These are phyloP conservation scores for Pachysandra terminalis DNA, from an alignment of 164 flowering plant genomes.

Conservation along the genomic window DNA sequence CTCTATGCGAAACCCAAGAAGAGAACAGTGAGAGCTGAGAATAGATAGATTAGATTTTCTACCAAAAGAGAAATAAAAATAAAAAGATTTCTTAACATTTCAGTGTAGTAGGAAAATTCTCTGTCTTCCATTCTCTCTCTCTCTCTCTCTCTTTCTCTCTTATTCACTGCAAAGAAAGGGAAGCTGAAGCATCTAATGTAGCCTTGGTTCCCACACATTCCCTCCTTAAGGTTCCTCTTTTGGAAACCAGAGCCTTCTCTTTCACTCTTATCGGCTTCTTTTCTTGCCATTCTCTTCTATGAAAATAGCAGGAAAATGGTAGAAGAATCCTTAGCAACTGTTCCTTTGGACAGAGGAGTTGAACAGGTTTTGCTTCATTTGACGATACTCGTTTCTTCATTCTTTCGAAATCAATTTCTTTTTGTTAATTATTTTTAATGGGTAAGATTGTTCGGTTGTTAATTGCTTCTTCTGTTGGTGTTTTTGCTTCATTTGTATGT, in stretches of 20 bases:
- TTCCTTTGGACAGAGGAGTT: constrained; percentile 32
- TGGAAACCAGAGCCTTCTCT: constrained; percentile 18
- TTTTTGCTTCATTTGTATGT: not conserved
- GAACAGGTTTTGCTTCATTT: constrained; percentile 36
- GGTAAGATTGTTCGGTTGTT: not conserved
- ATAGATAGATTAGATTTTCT: not conserved
- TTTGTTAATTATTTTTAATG: not conserved
- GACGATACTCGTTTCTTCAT: constrained; percentile 1
- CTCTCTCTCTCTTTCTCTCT: no score
- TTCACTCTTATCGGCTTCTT: constrained; percentile 9
- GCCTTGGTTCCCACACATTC: constrained; percentile 21
- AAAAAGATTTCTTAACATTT: not conserved
- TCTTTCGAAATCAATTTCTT: not conserved
- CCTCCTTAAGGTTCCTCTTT: constrained; percentile 18
- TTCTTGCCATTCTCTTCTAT: constrained; percentile 11
- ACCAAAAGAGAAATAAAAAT: not conserved
- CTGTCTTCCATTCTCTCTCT: constrained; percentile 6
- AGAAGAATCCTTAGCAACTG: constrained; percentile 26
- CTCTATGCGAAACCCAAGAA: not conserved
- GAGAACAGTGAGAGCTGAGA: not conserved
- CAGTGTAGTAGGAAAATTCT: not conserved
- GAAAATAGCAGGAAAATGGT: constrained; percentile 26
- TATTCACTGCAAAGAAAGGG: constrained; percentile 16
- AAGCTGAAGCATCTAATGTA: not conserved
- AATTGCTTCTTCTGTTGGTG: not conserved